Evolutionary conservation across 805 yeast species (phyloP), one percentile per base, ranked within the genome.

Genomic region (Ogataea nonfermentans): DNA sequence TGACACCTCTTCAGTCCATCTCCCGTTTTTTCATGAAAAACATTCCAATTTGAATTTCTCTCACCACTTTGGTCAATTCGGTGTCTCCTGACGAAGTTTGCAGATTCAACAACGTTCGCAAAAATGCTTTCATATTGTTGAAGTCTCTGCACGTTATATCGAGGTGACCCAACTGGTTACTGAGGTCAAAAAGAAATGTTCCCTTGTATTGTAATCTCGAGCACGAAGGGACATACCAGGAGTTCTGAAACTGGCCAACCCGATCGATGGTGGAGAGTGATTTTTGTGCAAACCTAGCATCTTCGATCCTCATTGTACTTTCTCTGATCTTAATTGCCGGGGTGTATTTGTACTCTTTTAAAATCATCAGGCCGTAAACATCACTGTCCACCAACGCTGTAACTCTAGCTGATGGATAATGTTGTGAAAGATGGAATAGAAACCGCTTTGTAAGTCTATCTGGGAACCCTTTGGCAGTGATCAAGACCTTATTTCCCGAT

Each of bases 401-500:
- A 1, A 77, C 53, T 1, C 74, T 75, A 1, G 67, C 52, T 0
- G 35, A 8, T 0, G 19, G 8, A 16, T 37, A 51, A 12, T 41
- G 47, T 0, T 48, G 34, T 0, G 68, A 64, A n/a, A 58, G 44
- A 13, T 51, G 43, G 3, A 45, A 35, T 7, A 78, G 46, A 40
- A 80, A 70, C 16, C 52, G 46, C 33, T 69, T 63, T 0, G 87
- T 79, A 5, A 73, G 57, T 9, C 65, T 51, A 53, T 82, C 89
- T 0, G 89, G 87, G 49, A 67, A 80, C 4, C 89, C 89, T 52
- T 75, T 77, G 0, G 84, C 87, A 0, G 88, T 81, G 7, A 83
- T 56, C 0, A 76, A 24, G 2, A 76, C 44, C 7, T 48, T 43
- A 11, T 47, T 42, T 9, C 31, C 14, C 15, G 28, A 25, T 3